Conservation (phyloP, 2,329 filamentous ascomycete species). For the Emergomyces orientalis region DNA sequence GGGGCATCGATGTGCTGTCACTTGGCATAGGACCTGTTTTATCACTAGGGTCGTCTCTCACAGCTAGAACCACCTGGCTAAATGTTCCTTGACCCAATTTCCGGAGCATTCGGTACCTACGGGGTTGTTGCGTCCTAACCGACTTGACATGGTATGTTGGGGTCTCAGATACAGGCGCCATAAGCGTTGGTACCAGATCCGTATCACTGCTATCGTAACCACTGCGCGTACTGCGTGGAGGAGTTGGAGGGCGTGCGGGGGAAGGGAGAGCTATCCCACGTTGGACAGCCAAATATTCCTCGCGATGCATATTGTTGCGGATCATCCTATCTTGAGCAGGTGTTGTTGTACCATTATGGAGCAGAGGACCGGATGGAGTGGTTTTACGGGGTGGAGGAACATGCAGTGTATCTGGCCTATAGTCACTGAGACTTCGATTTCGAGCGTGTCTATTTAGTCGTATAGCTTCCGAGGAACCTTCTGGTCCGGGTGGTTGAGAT, state of each 20-base stretch:
- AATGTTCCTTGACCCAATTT: constrained; percentile 88
- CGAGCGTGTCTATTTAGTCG: constrained; percentile 46
- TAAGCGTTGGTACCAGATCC: constrained; percentile 26
- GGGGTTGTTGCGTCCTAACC: constrained; percentile 58
- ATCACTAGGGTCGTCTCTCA: constrained; percentile 56
- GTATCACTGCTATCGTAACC: constrained; percentile 45
- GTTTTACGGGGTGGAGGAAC: constrained; percentile 60
- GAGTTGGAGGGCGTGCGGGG: constrained; percentile 61
- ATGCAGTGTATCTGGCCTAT: constrained; percentile 62
- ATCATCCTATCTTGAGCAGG: constrained; percentile 35
- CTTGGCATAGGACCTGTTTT: constrained; percentile 14
- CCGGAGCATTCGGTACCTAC: constrained; percentile 70
- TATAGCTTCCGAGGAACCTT: constrained; percentile 15
- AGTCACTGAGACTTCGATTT: constrained; percentile 83
- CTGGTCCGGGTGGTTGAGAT: constrained; percentile 4
- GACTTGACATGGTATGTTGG: constrained; percentile 59
- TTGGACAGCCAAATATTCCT: constrained; percentile 69
- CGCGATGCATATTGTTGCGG: constrained; percentile 52
- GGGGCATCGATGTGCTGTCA: constrained; percentile 14
- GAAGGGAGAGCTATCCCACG: constrained; percentile 55
- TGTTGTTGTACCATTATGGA: constrained; percentile 39
- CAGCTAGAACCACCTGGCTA: constrained; percentile 85
- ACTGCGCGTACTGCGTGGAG: constrained; percentile 64
- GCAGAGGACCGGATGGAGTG: constrained; percentile 56
- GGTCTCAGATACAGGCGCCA: constrained; percentile 13